A percentile compares a stretch with the other conserved stretches of the same genome.
These are phyloP conservation scores for Aspergillus avenaceus DNA, from an alignment of 495 filamentous ascomycete genomes.

Conservation along the genomic window DNA sequence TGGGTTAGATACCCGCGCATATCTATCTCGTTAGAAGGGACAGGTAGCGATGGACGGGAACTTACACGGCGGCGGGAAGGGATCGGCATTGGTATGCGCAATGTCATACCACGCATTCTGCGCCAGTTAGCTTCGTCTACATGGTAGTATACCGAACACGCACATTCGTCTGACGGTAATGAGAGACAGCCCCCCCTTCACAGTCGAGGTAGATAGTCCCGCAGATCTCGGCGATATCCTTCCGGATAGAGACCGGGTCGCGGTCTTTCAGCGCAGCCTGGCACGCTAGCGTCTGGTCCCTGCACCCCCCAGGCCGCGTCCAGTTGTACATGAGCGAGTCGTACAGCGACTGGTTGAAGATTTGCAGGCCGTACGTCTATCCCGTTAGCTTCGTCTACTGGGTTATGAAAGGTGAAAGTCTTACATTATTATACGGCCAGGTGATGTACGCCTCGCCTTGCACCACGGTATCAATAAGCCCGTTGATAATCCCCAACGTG, in stretches of 20 bases:
- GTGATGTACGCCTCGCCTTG: constrained; percentile 58
- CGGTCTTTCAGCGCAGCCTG: constrained; percentile 10
- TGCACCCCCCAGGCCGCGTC: constrained; percentile 47
- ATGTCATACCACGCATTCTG: constrained; percentile 56
- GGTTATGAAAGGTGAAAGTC: not conserved
- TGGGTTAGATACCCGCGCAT: constrained; percentile 57
- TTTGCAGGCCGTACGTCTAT: constrained; percentile 56
- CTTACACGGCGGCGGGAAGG: constrained; percentile 50
- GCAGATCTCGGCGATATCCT: constrained; percentile 1
- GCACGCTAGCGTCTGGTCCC: constrained; percentile 47
- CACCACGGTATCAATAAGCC: constrained; percentile 60
- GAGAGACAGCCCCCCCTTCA: not conserved
- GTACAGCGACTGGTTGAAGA: constrained; percentile 48
- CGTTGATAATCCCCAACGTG: constrained; percentile 49
- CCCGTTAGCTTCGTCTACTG: not conserved
- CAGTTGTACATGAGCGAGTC: constrained; percentile 31
- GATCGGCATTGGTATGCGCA: constrained; percentile 33
- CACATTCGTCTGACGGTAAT: not conserved
- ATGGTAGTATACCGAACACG: not conserved
- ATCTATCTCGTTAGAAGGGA: not conserved
- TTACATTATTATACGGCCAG: constrained; percentile 55
- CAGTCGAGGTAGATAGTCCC: not conserved
- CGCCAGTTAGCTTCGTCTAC: not conserved
- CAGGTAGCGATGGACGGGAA: not conserved
- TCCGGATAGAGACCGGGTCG: constrained; percentile 1